Evolutionary conservation across 2,329 filamentous ascomycete species (phyloP), one percentile per base, ranked within the genome.

Genomic region (Exophiala lecanii-corni): DNA sequence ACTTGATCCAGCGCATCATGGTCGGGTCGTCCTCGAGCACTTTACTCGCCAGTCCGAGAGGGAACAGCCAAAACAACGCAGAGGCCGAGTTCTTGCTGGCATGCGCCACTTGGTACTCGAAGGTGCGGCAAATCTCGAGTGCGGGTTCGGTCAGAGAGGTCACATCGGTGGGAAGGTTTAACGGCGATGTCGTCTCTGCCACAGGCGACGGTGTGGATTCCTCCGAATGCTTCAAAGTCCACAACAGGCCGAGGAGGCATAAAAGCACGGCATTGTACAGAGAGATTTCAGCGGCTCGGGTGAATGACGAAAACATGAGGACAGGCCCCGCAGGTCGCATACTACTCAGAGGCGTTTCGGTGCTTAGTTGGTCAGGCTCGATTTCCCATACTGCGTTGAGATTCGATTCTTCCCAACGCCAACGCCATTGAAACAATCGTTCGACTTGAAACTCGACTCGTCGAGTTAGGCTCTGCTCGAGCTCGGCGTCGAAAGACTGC

Each of bases 341-440:
- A 55, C 94, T 85, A 84, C 91, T 94, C 56, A 81, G 86, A 49
- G 89, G 96, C 66, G 79, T 84, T 15, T 81, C 86, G 18, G 39
- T 12, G 0, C 39, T 36, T 15, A 50, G 40, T 13, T 37, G 16
- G 9, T 43, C 43, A 6, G 43, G 43, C 9, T 50, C 47, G 12
- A 47, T 39, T 33, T 47, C 47, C 43, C 40, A 41, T n/a, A 30
- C 43, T 2, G 38, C 39, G 17, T 47, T 32, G 18, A 28, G 40
- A 33, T 50, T 47, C 21, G 39, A 26, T 32, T 40, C 47, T 36
- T 50, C 47, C 47, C 47, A 50, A 12, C 42, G 23, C 47, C 47
- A 50, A 19, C 47, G 43, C 47, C 47, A 50, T 20, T 47, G 39
- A 37, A 39, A 41, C n/a, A 39, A 19, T 30, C 20, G 36, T 16